phyloP scores from a whole-genome alignment of 176 grass and related monocot species.

The Saccharum officinarum region DNA sequence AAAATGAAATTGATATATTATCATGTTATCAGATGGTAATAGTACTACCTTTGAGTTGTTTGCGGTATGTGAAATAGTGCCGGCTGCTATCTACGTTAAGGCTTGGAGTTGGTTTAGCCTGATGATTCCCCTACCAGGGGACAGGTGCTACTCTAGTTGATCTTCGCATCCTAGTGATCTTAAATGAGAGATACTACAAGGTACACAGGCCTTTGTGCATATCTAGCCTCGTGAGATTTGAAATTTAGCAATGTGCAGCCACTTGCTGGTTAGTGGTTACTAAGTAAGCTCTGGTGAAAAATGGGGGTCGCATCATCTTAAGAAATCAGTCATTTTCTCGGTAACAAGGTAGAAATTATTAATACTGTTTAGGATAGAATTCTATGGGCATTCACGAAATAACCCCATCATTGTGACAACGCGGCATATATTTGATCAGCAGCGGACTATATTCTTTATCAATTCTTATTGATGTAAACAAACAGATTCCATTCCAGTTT shows the following conservation, averaged over 20 bases:
- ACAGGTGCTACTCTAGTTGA: background rate
- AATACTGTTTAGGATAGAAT: no score
- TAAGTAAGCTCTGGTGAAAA: no score
- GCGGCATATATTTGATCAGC: background rate
- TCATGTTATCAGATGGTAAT: constrained; percentile 1
- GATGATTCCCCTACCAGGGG: background rate
- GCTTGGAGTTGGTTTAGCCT: background rate
- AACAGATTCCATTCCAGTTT: background rate
- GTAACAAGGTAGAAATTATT: no score
- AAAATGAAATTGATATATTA: constrained; percentile 5
- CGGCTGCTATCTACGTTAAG: background rate
- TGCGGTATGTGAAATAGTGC: background rate
- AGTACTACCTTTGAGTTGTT: background rate
- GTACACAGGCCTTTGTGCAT: background rate
- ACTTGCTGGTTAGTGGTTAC: no score
- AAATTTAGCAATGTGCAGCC: background rate
- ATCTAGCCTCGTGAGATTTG: background rate
- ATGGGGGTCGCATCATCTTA: background rate
- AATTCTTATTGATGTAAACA: background rate
- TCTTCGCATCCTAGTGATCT: background rate
- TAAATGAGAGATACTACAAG: background rate
- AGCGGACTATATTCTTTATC: background rate
- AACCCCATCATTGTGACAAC: background rate
- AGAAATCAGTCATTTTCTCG: background rate
- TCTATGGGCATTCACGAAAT: background rate